phyloP scores from a whole-genome alignment of 2,329 filamentous ascomycete species.

The Colletotrichum liriopes region DNA sequence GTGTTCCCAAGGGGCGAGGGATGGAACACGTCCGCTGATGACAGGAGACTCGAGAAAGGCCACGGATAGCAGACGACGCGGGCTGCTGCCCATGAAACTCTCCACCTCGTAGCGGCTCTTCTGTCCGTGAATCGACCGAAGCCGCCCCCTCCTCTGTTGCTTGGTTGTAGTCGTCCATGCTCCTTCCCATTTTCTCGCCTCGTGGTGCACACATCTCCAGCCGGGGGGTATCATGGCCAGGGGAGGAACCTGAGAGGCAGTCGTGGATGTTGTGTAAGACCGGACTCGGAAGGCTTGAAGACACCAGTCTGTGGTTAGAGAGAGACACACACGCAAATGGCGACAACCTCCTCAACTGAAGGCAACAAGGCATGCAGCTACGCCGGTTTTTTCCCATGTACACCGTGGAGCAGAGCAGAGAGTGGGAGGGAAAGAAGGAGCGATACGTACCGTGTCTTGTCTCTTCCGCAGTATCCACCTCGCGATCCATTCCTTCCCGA shows the following conservation, averaged over 20 bases:
- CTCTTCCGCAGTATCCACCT: constrained; percentile 25
- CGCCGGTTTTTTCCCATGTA: too few species aligned
- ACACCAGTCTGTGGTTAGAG: background rate
- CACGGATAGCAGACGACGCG: too few species aligned
- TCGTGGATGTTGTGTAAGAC: background rate
- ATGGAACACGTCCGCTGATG: background rate
- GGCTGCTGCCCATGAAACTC: background rate
- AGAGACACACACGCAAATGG: background rate
- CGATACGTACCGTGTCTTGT: constrained; percentile 24
- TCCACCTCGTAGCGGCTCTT: background rate
- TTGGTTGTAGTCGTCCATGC: background rate
- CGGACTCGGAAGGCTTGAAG: background rate
- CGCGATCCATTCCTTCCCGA: constrained; percentile 1
- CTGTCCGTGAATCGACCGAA: background rate
- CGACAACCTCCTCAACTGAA: background rate
- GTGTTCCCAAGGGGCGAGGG: background rate
- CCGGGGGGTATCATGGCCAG: too few species aligned
- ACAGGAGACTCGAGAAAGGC: background rate
- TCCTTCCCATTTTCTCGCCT: background rate
- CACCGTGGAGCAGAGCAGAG: background rate
- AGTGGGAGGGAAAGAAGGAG: background rate
- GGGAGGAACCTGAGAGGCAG: background rate
- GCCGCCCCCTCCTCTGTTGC: background rate
- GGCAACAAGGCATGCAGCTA: too few species aligned
- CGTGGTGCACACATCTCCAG: background rate